Evolutionary conservation across 2,329 filamentous ascomycete genomes (phyloP).

Genomic region (Colletotrichum orchidophilum): DNA sequence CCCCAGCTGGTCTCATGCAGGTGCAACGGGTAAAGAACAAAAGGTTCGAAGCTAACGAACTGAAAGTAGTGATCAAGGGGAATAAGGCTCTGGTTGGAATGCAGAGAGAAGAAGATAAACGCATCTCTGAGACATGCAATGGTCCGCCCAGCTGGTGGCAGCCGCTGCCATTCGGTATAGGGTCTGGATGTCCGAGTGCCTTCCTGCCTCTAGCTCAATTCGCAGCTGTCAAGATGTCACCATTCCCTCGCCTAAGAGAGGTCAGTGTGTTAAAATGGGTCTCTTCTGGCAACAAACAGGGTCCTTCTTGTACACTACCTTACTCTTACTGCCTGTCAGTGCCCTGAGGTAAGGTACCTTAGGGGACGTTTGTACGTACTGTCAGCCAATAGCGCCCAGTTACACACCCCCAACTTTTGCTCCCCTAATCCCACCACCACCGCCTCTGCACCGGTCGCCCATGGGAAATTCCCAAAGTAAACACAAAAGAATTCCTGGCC

Average conservation of each 20-base stretch:
- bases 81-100: background rate
- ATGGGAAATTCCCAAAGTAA: conserved; percentile 31
- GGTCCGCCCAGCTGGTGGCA: background rate
- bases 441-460: background rate
- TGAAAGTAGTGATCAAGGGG: background rate
- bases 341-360: background rate
- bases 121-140: background rate
- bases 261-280: background rate
- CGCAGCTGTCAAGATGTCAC: conserved; percentile 23
- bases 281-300: too few species aligned
- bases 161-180: conserved; percentile 11
- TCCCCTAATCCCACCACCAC: background rate
- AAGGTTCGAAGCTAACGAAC: background rate
- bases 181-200: background rate
- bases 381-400: conserved; percentile 15
- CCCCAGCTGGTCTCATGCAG: background rate
- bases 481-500: conserved; percentile 31
- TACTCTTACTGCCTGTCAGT: background rate
- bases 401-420: background rate
- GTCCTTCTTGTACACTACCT: too few species aligned
- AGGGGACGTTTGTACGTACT: background rate
- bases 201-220: background rate
- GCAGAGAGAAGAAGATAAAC: background rate
- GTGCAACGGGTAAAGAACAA: background rate
- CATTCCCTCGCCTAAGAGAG: conserved; percentile 11